Evolutionary conservation across 2,329 filamentous ascomycete genomes (phyloP).

Genomic region (Passalora sequoiae): DNA sequence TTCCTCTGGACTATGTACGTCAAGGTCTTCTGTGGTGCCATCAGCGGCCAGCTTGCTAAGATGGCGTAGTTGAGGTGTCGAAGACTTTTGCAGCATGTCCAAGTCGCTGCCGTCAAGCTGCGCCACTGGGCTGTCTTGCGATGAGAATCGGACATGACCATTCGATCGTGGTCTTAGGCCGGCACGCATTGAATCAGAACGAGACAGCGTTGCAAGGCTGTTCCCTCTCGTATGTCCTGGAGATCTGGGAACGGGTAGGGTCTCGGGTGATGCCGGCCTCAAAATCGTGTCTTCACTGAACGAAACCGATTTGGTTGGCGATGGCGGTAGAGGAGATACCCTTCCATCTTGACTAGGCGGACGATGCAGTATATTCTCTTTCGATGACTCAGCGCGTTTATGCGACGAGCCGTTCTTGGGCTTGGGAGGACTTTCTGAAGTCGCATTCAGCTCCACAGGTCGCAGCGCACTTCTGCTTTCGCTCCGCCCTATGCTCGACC

Average conservation of each 20-base stretch:
- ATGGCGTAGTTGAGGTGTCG: conserved; percentile 83
- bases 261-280: conserved; percentile 23
- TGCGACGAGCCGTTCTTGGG: conserved; percentile 15
- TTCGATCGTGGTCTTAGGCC: conserved; percentile 30
- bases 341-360: conserved; percentile 19
- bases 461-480: conserved; percentile 29
- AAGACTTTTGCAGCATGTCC: conserved; percentile 76
- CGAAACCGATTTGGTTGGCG: conserved; percentile 20
- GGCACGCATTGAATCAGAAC: conserved; percentile 35
- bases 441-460: conserved; percentile 30
- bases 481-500: conserved; percentile 25
- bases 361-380: conserved; percentile 26
- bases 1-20: conserved; percentile 69
- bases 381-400: conserved; percentile 23
- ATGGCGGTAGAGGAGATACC: conserved; percentile 20
- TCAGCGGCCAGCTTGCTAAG: conserved; percentile 72
- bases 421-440: conserved; percentile 15
- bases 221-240: conserved; percentile 17
- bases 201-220: conserved; percentile 33
- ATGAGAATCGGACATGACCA: conserved; percentile 32
- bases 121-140: conserved; percentile 26
- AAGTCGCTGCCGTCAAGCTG: conserved; percentile 54
- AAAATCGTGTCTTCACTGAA: conserved; percentile 24
- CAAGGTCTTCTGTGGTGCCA: conserved; percentile 71
- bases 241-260: conserved; percentile 14